Base-by-base conservation (phyloP, 108 stramenopile genomes). In the Bacterosira constricta region DNA sequence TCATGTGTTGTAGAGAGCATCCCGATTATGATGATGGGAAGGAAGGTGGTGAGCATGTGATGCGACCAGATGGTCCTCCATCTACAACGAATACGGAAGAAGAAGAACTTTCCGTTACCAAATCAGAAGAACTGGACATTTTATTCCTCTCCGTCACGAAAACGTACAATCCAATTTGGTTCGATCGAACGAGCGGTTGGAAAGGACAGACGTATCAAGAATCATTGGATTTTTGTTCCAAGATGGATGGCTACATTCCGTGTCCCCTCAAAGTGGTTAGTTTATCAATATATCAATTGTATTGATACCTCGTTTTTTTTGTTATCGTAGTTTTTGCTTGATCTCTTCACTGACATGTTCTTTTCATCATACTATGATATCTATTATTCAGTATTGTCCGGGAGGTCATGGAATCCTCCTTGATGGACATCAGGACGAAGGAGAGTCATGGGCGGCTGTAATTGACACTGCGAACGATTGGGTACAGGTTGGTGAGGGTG, bases 381-480 rank as follows among this genome's bases (percentile, higher is more conserved):
- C 2, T n/a, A 12, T 9, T 12, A 12, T 34, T 15, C 31, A 55
- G 53, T 69, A 58, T 44, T 69, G 68, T 20, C 68, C 68, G 6
- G 68, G 56, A 45, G 54, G 29, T 9, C 34, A 18, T 1, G 52
- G 39, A 27, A 69, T 57, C 29, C 53, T 68, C 7, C 51, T 64
- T 32, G 69, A 70, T 29, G 77, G 77, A 34, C 45, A 30, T n/a
- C 38, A 57, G 39, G 49, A 62, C 3, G 57, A 71, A 26, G 77
- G 77, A 55, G 77, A 78, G 42, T 60, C 69, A 42, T 78, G 77
- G 77, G 63, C 77, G 12, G 77, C 77, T 39, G 62, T 70, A 10
- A 52, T 62, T 38, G 67, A 78, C 53, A 63, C 30, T 25, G 58
- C 55, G 18, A 78, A 78, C 55, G 67, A 78, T 38, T 78, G 54